Percentiles rank a stretch among this genome's conserved stretches.
Conservation (phyloP, 768 basidiomycete species). For the Mycena albidolilacea region DNA sequence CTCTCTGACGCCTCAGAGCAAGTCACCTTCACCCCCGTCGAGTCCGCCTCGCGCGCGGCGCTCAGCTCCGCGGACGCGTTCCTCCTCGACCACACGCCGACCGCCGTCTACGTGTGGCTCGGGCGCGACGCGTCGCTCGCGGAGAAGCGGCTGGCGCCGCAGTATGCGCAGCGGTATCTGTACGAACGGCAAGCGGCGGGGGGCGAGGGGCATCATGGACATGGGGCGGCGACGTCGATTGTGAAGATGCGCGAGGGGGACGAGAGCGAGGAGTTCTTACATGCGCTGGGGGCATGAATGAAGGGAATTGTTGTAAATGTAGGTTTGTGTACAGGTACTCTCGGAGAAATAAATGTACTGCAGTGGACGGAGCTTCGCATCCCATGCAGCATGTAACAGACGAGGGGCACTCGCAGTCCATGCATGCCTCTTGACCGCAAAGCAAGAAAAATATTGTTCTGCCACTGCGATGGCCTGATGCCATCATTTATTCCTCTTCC, state of each 20-base stretch:
- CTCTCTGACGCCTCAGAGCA: constrained; percentile 63
- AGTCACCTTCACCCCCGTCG: constrained; percentile 54
- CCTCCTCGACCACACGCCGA: constrained; percentile 63
- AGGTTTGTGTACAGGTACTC: not conserved
- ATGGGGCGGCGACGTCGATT: constrained; percentile 56
- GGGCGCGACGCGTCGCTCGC: constrained; percentile 63
- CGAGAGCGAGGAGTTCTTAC: constrained; percentile 65
- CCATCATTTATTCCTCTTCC: too few species aligned
- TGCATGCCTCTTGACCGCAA: too few species aligned
- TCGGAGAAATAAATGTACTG: not conserved
- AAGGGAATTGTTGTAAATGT: not conserved
- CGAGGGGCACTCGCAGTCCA: too few species aligned
- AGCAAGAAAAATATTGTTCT: too few species aligned
- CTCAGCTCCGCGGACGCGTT: constrained; percentile 67
- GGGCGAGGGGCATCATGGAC: constrained; percentile 30
- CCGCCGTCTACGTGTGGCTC: constrained; percentile 71
- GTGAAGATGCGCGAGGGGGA: constrained; percentile 69
- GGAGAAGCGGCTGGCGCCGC: constrained; percentile 65
- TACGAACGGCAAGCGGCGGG: constrained; percentile 51
- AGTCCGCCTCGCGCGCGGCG: constrained; percentile 47
- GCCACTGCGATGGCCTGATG: too few species aligned
- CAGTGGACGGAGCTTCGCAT: too few species aligned
- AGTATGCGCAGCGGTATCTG: constrained; percentile 71
- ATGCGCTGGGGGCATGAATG: constrained; percentile 42
- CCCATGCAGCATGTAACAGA: too few species aligned